These are phyloP conservation scores for Candida montana DNA, from an alignment of 805 yeast genomes.

Conservation along the genomic window DNA sequence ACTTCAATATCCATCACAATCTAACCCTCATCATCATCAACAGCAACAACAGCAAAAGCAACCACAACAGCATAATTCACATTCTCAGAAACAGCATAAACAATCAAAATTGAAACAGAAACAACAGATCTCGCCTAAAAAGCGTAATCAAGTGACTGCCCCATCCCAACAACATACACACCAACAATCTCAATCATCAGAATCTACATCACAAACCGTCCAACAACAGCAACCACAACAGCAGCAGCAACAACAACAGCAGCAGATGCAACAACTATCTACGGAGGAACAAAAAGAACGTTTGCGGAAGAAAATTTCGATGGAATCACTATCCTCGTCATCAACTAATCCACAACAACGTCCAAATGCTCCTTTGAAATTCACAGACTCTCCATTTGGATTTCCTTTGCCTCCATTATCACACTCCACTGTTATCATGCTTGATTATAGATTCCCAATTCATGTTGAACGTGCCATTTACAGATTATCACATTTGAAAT, in stretches of 20 bases:
- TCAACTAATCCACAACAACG: constrained; percentile 33
- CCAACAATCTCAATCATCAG: constrained; percentile 1
- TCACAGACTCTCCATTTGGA: constrained; percentile 80
- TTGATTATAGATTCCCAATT: constrained; percentile 82
- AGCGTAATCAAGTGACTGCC: too few species aligned
- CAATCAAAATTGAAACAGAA: constrained; percentile 1
- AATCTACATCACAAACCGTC: not conserved
- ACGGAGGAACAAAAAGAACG: constrained; percentile 13
- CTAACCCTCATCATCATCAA: constrained; percentile 2
- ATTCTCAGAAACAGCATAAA: not conserved
- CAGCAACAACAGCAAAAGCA: not conserved
- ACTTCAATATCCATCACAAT: not conserved
- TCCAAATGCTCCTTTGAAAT: constrained; percentile 47
- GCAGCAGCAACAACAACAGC: constrained; percentile 1
- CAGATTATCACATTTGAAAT: constrained; percentile 83
- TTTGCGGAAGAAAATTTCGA: constrained; percentile 24
- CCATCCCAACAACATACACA: too few species aligned
- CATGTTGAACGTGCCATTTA: constrained; percentile 96
- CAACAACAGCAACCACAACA: not conserved
- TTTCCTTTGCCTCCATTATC: constrained; percentile 82
- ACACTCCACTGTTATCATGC: constrained; percentile 69
- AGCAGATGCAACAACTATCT: too few species aligned
- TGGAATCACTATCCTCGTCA: constrained; percentile 31
- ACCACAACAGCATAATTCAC: constrained; percentile 1
- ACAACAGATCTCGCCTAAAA: too few species aligned